Conservation (phyloP, 225 moss, liverwort and hornwort genomes). For the Physcomitrellopsis africana region DNA sequence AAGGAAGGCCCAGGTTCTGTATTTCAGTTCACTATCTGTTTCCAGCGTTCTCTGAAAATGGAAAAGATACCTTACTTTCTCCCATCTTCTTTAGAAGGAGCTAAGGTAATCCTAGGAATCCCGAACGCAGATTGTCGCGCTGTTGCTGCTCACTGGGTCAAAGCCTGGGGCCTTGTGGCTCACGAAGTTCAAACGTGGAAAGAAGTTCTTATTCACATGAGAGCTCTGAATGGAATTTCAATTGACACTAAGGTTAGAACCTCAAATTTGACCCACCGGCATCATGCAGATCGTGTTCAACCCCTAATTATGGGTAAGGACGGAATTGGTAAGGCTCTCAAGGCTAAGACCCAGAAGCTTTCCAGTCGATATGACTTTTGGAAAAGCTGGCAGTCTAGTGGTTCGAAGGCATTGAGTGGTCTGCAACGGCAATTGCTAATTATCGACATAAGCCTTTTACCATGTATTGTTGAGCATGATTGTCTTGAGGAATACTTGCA, state of each 20-base stretch:
- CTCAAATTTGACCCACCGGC: not conserved
- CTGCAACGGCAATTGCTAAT: conserved; percentile 36
- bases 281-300: conserved; percentile 7
- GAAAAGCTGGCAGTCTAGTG: conserved; percentile 41
- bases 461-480: conserved; percentile 36
- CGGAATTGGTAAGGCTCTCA: conserved; percentile 6
- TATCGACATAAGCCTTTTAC: conserved; percentile 42
- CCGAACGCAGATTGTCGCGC: conserved; percentile 57
- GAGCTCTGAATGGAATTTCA: conserved; percentile 37
- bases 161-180: conserved; percentile 47
- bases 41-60: conserved; percentile 39
- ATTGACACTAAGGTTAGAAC: conserved; percentile 3
- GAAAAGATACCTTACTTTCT: conserved; percentile 34
- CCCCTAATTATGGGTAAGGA: conserved; percentile 9
- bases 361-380: conserved; percentile 42
- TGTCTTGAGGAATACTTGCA: conserved; percentile 35
- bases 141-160: conserved; percentile 56
- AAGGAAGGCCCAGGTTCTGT: conserved; percentile 54
- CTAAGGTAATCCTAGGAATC: conserved; percentile 56
- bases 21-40: conserved; percentile 58
- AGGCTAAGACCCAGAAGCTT: conserved; percentile 27
- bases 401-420: conserved; percentile 29
- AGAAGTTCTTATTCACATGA: conserved; percentile 49
- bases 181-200: conserved; percentile 58
- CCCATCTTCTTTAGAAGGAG: conserved; percentile 38